Base-by-base conservation (phyloP, 495 filamentous ascomycete species). In the Podospora comata region DNA sequence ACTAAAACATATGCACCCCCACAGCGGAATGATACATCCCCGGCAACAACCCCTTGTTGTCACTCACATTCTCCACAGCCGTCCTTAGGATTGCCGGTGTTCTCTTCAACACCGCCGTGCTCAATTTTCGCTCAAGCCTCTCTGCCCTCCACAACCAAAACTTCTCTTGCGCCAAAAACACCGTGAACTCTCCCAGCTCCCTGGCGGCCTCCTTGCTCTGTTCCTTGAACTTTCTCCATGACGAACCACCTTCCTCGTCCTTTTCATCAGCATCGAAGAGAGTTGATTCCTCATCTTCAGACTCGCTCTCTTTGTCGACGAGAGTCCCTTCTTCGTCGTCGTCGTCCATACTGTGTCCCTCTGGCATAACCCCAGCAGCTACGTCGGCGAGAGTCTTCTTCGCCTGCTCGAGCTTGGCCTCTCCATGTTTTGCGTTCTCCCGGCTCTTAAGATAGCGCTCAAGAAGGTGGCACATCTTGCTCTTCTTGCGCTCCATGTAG, bases 401-500 rank as follows among this genome's bases (percentile, higher is more conserved):
- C 26, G 39, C 26, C 15, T 62, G 7, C 66, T 32, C 5, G 19
- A 26, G 30, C 30, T 64, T 68, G 59, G 70, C 69, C 56, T 68
- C 69, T 23, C 62, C 60, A 16, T 69, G 60, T 54, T 65, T 67
- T 9, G 27, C 66, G 13, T 16, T 63, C 60, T 28, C 53, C 23
- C 69, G 65, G 44, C 69, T 70, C 6, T 65, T 53, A 56, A 78
- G 30, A 63, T 72, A 71, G 9, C 63, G 68, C 39, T 69, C 64
- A 27, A 81, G 59, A 56, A 81, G 70, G 32, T 73, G 70, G 67
- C 78, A 81, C 70, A 79, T 74, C 70, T 76, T 74, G 27, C 71
- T 60, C 66, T 81, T 81, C 71, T 79, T 81, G 15, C 76, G 70
- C 56, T 75, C 69, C 79, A 81, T 80, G 66, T 81, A 81, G 44